These are phyloP conservation scores for Cyclaneusma minus DNA, from an alignment of 2,329 filamentous ascomycete genomes.

Conservation along the genomic window DNA sequence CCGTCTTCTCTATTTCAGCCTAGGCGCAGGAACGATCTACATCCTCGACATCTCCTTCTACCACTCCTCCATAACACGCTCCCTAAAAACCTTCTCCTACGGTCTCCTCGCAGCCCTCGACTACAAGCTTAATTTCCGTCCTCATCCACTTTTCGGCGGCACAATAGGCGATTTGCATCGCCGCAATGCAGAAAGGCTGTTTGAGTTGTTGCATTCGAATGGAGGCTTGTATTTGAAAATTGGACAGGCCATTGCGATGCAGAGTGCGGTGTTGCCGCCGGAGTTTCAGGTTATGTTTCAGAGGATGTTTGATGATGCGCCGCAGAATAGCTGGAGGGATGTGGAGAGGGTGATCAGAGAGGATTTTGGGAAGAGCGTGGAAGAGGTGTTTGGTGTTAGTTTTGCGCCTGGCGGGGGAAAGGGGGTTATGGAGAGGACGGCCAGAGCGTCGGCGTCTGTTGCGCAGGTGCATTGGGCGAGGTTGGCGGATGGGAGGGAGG, in stretches of 20 bases:
- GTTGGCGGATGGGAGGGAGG: conserved; percentile 71
- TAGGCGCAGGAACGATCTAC: conserved; percentile 46
- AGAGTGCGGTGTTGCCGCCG: conserved; percentile 80
- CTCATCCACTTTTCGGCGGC: conserved; percentile 57
- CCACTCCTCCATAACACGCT: conserved; percentile 64
- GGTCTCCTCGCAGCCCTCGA: conserved; percentile 74
- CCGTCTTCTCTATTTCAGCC: conserved; percentile 47
- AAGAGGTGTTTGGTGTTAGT: conserved; percentile 86
- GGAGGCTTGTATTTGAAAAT: conserved; percentile 94
- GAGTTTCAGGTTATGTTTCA: conserved; percentile 95
- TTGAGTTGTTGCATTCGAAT: conserved; percentile 67
- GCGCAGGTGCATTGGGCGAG: conserved; percentile 95
- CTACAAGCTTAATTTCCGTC: conserved; percentile 92
- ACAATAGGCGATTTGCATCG: conserved; percentile 65
- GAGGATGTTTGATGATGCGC: conserved; percentile 94
- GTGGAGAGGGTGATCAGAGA: conserved; percentile 73
- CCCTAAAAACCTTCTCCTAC: conserved; percentile 63
- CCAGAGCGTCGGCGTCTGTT: conserved; percentile 62
- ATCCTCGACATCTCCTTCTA: conserved; percentile 59
- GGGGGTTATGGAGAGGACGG: conserved; percentile 56
- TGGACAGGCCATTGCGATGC: conserved; percentile 96
- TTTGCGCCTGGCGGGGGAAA: conserved; percentile 51
- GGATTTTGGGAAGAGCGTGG: conserved; percentile 71
- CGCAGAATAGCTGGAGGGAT: conserved; percentile 77
- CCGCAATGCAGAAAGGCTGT: conserved; percentile 71